Conservation (phyloP, 1,284 basidiomycete species). For the Volvariella volvacea region DNA sequence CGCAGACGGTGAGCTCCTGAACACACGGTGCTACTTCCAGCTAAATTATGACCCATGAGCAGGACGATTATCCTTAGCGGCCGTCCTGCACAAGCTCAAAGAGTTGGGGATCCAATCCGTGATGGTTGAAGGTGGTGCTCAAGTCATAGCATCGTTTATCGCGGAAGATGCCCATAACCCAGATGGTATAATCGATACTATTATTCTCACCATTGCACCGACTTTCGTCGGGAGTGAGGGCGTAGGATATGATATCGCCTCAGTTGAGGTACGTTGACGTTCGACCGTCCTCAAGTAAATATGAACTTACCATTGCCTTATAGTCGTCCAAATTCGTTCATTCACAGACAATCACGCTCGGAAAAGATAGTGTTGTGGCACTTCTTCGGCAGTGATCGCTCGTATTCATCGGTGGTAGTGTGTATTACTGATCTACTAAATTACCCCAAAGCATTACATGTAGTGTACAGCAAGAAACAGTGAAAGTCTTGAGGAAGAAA, state of each 20-base stretch:
- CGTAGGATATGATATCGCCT: slow-evolving; percentile 42
- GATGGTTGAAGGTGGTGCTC: slow-evolving; percentile 95
- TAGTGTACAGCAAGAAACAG: no score
- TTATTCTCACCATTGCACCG: slow-evolving; percentile 84
- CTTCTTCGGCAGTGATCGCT: background rate
- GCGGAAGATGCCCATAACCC: slow-evolving; percentile 15
- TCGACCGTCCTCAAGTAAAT: background rate
- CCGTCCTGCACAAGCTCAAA: slow-evolving; percentile 46
- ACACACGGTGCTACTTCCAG: no score
- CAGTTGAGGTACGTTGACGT: slow-evolving; percentile 6
- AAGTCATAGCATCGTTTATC: slow-evolving; percentile 78
- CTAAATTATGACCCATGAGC: slow-evolving; percentile 16
- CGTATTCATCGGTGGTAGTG: no score
- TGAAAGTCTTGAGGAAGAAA: no score
- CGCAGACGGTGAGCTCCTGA: slow-evolving; percentile 12
- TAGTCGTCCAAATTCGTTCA: background rate
- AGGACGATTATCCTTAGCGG: slow-evolving; percentile 37
- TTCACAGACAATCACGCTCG: slow-evolving; percentile 20
- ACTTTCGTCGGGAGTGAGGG: slow-evolving; percentile 71
- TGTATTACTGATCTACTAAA: no score
- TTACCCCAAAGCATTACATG: no score
- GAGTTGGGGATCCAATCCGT: slow-evolving; percentile 59
- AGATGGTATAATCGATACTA: slow-evolving; percentile 47
- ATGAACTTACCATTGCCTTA: slow-evolving; percentile 2
- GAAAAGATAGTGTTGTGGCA: slow-evolving; percentile 35